Conservation (phyloP, 2,329 filamentous ascomycete species). For the Arthrobotrys entomopaga region DNA sequence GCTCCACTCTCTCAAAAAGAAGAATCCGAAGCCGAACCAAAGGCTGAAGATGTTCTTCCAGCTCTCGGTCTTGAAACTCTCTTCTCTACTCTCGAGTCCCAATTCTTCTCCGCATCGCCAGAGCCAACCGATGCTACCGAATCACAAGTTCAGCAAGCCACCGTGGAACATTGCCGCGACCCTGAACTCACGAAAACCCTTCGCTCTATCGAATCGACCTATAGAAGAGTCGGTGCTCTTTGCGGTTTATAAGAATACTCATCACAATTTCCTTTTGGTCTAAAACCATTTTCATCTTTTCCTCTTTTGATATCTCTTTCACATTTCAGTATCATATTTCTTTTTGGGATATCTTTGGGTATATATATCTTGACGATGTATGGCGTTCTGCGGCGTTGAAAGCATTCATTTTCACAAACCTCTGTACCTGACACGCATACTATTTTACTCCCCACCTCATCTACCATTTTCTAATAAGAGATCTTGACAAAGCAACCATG, state of each 20-base stretch:
- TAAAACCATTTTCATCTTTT: conserved; percentile 9
- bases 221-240: conserved; percentile 40
- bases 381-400: conserved; percentile 47
- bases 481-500: conserved; percentile 27
- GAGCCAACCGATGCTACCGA: conserved; percentile 37
- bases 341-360: conserved; percentile 19
- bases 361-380: conserved; percentile 56
- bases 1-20: conserved; percentile 48
- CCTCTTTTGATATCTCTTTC: too few relatives aligned
- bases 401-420: conserved; percentile 10
- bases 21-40: conserved; percentile 35
- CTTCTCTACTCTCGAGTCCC: conserved; percentile 45
- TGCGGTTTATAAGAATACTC: conserved; percentile 40
- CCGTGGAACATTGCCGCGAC: conserved; percentile 39
- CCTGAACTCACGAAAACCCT: conserved; percentile 48
- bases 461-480: conserved; percentile 53
- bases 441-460: conserved; percentile 10
- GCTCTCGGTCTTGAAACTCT: conserved; percentile 49
- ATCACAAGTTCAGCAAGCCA: conserved; percentile 23
- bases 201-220: conserved; percentile 51
- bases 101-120: conserved; percentile 40
- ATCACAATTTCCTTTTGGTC: conserved; percentile 14
- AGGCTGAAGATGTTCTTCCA: conserved; percentile 45
- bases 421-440: conserved; percentile 2
- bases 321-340: conserved; percentile 12